Evolutionary conservation across 768 basidiomycete genomes (phyloP), one percentile per base, ranked within the genome.

Genomic region (Rhodosporidiobolus odoratus): DNA sequence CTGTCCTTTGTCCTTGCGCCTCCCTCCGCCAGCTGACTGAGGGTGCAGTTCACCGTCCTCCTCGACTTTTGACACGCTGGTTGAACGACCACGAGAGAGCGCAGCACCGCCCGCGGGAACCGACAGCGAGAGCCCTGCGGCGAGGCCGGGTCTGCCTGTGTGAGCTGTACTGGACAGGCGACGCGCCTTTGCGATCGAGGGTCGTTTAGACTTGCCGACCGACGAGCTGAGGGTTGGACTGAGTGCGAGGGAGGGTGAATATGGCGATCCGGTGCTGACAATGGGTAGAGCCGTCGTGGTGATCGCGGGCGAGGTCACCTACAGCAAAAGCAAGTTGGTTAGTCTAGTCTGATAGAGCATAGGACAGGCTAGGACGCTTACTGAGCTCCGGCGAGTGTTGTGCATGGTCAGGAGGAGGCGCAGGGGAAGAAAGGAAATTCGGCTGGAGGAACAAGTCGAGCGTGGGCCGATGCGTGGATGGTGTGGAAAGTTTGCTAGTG

Each of bases 1-100:
- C 63, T 88, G 85, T 3, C 91, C 92, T 66, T 90, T 86, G 80
- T 91, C 91, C 84, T 88, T 91, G 25, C 79, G 76, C 38, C 47
- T 30, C 57, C 45, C 25, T 34, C 3, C 40, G 63, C 27, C 4
- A 34, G n/a, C 32, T 15, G 10, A 27, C n/a, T 9, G 52, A 10
- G 30, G 53, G 10, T 57, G 45, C 2, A 34, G 64, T 9, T 52
- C 60, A 48, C 32, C 54, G 9, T 40, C 52, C 84, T 84, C 45
- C 79, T 80, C 76, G 32, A 12, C 23, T 27, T 63, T 32, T 21
- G 57, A 53, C 16, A 47, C 34, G 54, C 53, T 57, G 40, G 50
- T 35, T 9, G 60, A 47, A 21, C 54, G 35, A 16, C 45, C 60
- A 12, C 58, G 63, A 25, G 38, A 38, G 21, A 38, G 3, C 7